A percentile compares a stretch with the other conserved stretches of the same genome.
phyloP scores from a whole-genome alignment of 371 early-diverging fungal species.

The Mortierella polycephala region DNA sequence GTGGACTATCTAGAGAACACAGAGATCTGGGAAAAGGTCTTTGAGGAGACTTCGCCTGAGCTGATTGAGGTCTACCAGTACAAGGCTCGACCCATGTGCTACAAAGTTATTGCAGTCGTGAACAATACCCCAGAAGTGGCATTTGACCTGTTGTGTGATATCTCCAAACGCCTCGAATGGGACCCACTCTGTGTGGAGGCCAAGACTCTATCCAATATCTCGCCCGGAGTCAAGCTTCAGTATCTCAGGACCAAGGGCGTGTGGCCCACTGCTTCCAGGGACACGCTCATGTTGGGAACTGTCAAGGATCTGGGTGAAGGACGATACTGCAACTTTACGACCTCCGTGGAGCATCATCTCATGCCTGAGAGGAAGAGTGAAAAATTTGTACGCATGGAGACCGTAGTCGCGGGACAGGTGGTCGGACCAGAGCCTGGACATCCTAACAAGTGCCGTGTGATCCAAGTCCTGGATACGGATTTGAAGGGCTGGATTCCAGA shows the following conservation, averaged over 20 bases:
- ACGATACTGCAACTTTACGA: slow-evolving; percentile 56
- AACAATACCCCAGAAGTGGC: slow-evolving; percentile 56
- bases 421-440: slow-evolving; percentile 30
- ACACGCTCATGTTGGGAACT: slow-evolving; percentile 62
- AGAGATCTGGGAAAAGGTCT: slow-evolving; percentile 56
- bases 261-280: slow-evolving; percentile 71
- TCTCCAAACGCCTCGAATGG: slow-evolving; percentile 61
- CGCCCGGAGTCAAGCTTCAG: slow-evolving; percentile 56
- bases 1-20: slow-evolving; percentile 44
- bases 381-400: slow-evolving; percentile 67
- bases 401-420: slow-evolving; percentile 65
- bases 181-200: slow-evolving; percentile 67
- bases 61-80: slow-evolving; percentile 61
- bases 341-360: slow-evolving; percentile 56
- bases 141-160: slow-evolving; percentile 64
- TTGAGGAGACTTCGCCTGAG: slow-evolving; percentile 35
- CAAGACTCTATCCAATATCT: slow-evolving; percentile 49
- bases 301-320: slow-evolving; percentile 44
- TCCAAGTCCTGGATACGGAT: slow-evolving; percentile 67
- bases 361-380: slow-evolving; percentile 56
- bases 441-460: slow-evolving; percentile 55
- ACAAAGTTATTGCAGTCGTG: slow-evolving; percentile 59
- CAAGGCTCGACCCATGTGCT: slow-evolving; percentile 59
- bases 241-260: slow-evolving; percentile 65
- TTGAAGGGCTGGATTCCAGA: slow-evolving; percentile 70